Evolutionary conservation across 176 grass and related monocot genomes (phyloP).

Genomic region (Coix lacrymajobi): DNA sequence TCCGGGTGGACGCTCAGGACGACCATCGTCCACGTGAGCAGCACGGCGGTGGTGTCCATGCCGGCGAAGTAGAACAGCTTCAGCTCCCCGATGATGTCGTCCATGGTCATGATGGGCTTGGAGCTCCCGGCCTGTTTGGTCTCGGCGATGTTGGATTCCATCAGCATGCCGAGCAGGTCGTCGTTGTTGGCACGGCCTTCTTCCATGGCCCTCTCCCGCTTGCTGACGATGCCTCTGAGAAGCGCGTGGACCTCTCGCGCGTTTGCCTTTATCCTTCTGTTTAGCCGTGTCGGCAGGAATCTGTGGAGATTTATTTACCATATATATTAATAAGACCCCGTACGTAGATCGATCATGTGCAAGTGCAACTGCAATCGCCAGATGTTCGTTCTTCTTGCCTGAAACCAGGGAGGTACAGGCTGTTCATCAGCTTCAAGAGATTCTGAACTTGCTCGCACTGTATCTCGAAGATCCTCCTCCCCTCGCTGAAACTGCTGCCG

Average conservation of each 20-base stretch:
- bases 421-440: not conserved
- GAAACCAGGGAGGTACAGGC: slow-evolving; percentile 29
- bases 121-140: not conserved
- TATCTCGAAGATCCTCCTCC: slow-evolving; percentile 48
- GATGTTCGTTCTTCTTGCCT: not conserved
- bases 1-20: slow-evolving; percentile 45
- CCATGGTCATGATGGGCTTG: slow-evolving; percentile 37
- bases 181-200: slow-evolving; percentile 15
- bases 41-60: slow-evolving; percentile 53
- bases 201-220: slow-evolving; percentile 38
- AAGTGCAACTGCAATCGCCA: not conserved
- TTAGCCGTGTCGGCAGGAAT: slow-evolving; percentile 33
- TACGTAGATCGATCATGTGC: not conserved
- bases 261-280: slow-evolving; percentile 34
- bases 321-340: not conserved
- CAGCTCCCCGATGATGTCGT: slow-evolving; percentile 61
- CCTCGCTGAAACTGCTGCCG: slow-evolving; percentile 58
- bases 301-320: not conserved
- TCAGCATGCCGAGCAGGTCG: slow-evolving; percentile 46
- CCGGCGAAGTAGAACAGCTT: slow-evolving; percentile 87
- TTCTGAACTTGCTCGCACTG: slow-evolving; percentile 43
- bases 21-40: slow-evolving; percentile 58
- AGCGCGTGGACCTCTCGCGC: slow-evolving; percentile 21
- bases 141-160: slow-evolving; percentile 38
- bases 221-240: slow-evolving; percentile 42